phyloP scores from a whole-genome alignment of 2,329 filamentous ascomycete species.

The Colletotrichum lentis region DNA sequence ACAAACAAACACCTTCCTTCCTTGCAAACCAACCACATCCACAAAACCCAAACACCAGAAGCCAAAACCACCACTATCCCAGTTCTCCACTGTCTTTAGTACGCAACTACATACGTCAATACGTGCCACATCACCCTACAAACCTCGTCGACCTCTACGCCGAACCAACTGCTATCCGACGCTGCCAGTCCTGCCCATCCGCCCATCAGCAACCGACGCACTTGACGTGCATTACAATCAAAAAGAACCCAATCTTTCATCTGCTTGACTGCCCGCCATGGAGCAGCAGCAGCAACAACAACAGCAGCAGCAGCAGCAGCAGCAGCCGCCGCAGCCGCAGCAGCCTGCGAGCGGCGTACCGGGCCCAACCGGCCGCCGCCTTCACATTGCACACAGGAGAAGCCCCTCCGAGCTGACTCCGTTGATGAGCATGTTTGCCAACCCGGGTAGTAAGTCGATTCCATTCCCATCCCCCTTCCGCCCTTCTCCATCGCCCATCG shows the following conservation, averaged over 20 bases:
- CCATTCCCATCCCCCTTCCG: not conserved
- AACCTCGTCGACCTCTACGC: constrained; percentile 30
- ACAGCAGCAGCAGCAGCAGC: constrained; percentile 59
- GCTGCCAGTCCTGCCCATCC: constrained; percentile 21
- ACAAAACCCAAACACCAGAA: constrained; percentile 32
- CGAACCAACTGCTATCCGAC: constrained; percentile 34
- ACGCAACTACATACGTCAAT: constrained; percentile 37
- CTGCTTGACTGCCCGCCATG: constrained; percentile 62
- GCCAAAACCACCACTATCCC: constrained; percentile 37
- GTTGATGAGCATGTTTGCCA: constrained; percentile 89
- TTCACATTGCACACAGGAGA: constrained; percentile 96
- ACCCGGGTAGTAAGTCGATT: constrained; percentile 67
- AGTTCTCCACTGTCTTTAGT: constrained; percentile 40
- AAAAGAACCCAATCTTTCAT: constrained; percentile 33
- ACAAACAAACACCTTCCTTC: constrained; percentile 34
- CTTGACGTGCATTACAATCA: constrained; percentile 55
- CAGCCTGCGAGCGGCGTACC: constrained; percentile 65
- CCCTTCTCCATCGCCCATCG: constrained; percentile 19
- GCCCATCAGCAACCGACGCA: constrained; percentile 41
- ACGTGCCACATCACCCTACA: constrained; percentile 38
- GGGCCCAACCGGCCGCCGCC: constrained; percentile 84
- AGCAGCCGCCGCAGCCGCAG: constrained; percentile 58
- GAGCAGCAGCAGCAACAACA: constrained; percentile 54
- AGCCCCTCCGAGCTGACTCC: constrained; percentile 97
- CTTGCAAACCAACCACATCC: constrained; percentile 33